A percentile compares a stretch with the other conserved stretches of the same genome.
phyloP scores from a whole-genome alignment of 345 rosid genomes.

The Hibiscus tridactylites region DNA sequence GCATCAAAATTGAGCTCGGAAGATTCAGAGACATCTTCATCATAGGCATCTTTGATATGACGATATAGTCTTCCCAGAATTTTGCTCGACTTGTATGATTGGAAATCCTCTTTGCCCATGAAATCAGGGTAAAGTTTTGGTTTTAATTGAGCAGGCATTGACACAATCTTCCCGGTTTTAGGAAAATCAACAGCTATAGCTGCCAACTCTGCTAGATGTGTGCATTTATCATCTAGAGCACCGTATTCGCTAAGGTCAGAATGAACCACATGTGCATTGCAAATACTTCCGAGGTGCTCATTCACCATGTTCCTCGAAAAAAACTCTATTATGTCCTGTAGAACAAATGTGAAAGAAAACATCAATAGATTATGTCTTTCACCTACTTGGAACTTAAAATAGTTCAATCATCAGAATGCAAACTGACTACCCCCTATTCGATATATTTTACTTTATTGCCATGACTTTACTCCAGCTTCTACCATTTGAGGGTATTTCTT shows the following conservation, averaged over 20 bases:
- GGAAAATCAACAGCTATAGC: slow-evolving; percentile 94
- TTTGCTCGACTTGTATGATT: slow-evolving; percentile 63
- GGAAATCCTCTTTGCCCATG: slow-evolving; percentile 73
- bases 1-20: slow-evolving; percentile 27
- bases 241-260: slow-evolving; percentile 67
- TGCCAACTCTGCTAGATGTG: slow-evolving; percentile 64
- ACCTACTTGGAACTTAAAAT: neutral
- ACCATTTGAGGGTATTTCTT: neutral
- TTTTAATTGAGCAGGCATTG: slow-evolving; percentile 54
- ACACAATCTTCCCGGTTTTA: slow-evolving; percentile 71
- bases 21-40: slow-evolving; percentile 34
- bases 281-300: slow-evolving; percentile 65
- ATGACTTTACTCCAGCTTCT: neutral
- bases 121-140: slow-evolving; percentile 83
- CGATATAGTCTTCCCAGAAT: slow-evolving; percentile 76
- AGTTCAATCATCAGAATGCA: neutral
- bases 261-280: slow-evolving; percentile 84
- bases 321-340: slow-evolving; percentile 73
- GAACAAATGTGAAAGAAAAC: slow-evolving; percentile 6
- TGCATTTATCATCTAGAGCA: slow-evolving; percentile 65
- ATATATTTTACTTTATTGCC: neutral
- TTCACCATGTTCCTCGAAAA: slow-evolving; percentile 61
- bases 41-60: slow-evolving; percentile 46
- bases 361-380: neutral
- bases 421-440: neutral